Base-by-base conservation (phyloP, 2,329 filamentous ascomycete species). In the Venturia pyrina region DNA sequence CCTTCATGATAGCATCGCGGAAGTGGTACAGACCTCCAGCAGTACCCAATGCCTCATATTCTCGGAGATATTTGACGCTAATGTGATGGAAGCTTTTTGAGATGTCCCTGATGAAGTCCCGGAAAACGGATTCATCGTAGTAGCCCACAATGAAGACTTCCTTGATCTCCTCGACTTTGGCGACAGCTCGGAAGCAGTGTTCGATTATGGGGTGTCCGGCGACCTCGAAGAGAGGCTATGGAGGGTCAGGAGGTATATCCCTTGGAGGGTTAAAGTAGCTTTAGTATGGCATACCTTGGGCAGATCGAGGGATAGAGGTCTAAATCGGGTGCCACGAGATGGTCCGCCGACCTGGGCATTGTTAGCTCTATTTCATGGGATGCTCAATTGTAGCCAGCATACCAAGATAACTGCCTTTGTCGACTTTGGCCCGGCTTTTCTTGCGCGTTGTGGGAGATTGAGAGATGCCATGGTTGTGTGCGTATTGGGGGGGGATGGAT, bases 141-240 rank as follows among this genome's bases (percentile, higher is more conserved):
- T 99, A 99, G 75, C 95, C 95, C 75, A 99, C 96, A 74, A 99
- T 88, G 82, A 95, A 93, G 72, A 99, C 93, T 79, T 99, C 95
- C 75, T 92, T 90, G 78, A 99, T 91, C 74, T 90, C 89, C 73
- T 91, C 89, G 68, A 98, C 90, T 77, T 93, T 96, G 70, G 90
- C 87, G 74, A 98, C 85, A 73, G 95, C 92, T 73, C 89, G 90
- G 76, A 99, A 86, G 83, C 93, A 96, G 83, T 99, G 95, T 85
- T 93, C 93, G 82, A 98, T 92, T 81, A 99, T 98, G 72, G 93
- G 92, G 79, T 99, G 95, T 72, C 95, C 95, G 71, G 95, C 95
- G 74, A 99, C 92, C 78, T 97, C 93, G 82, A 99, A 98, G 71
- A 99, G 90, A 69, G 95, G 95, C 91, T 96, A 73, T 68, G 62